Conservation (phyloP, 371 early-diverging fungal species). For the Actinomortierella wolfii region DNA sequence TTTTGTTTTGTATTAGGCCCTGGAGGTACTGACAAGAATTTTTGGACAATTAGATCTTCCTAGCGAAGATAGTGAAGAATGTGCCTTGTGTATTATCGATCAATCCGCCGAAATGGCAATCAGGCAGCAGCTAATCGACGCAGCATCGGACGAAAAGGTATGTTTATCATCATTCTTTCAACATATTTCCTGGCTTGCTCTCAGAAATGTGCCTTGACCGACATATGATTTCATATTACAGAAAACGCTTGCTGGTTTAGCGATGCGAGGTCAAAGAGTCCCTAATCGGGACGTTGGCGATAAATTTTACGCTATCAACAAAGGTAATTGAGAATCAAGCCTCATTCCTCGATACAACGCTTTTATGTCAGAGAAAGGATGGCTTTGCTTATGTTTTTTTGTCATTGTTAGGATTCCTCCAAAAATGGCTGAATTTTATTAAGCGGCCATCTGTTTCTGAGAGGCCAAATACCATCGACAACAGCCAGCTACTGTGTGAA, state of each 20-base stretch:
- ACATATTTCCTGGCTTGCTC: too few species aligned
- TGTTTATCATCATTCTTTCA: too few species aligned
- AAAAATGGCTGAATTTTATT: constrained; percentile 22
- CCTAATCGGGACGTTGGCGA: constrained; percentile 4
- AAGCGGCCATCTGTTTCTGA: constrained; percentile 17
- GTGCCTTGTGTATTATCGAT: constrained; percentile 12
- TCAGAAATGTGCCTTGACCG: too few species aligned
- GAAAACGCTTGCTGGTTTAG: constrained; percentile 16
- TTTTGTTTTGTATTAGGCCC: constrained; percentile 10
- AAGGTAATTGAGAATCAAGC: constrained; percentile 8
- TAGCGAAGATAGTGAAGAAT: constrained; percentile 8
- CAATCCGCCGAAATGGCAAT: constrained; percentile 4
- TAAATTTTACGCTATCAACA: constrained; percentile 18
- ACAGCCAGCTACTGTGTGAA: constrained; percentile 19
- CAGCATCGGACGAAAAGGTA: constrained; percentile 35
- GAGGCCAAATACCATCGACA: constrained; percentile 22
- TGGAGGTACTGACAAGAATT: constrained; percentile 8
- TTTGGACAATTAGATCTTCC: constrained; percentile 25
- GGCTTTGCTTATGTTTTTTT: neutral
- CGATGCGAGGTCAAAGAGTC: constrained; percentile 5
- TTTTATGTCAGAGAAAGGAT: too few species aligned
- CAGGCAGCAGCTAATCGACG: constrained; percentile 3
- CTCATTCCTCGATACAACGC: too few species aligned
- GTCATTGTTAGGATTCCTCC: constrained; percentile 21
- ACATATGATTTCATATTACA: too few species aligned